Base-by-base conservation (phyloP, 192 early-diverging fungal species). In the Mortierella claussenii region DNA sequence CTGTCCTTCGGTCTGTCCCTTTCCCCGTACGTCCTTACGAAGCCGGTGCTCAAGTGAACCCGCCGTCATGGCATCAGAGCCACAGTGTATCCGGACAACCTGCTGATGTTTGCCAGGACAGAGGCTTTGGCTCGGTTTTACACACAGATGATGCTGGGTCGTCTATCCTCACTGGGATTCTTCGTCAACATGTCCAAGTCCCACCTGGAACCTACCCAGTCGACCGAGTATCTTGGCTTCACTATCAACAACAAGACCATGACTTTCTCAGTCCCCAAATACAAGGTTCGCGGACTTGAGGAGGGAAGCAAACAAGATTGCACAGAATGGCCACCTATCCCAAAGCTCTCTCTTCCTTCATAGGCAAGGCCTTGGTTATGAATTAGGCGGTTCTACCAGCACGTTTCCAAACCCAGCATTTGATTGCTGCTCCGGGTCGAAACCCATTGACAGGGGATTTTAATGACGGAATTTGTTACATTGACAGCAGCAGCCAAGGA, bases 381-480 rank as follows among this genome's bases (percentile, higher is more conserved):
- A 73, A 69, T 0, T 21, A 60, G 33, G 75, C 75, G 2, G 40
- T 79, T 0, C 63, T 82, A 26, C 69, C 80, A 28, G 74, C 65
- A 5, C 53, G 65, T 2, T 59, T 81, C 0, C 64, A 65, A 28
- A 68, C 74, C 0, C 59, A 46, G 8, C 20, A 43, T 24, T 68
- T 81, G 0, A 15, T 81, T 2, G n/a, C 6, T 32, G 0, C 57
- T 60, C 60, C 78, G 71, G 73, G 78, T 78, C 30, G 34, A 46
- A 8, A 40, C 52, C 2, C 48, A 76, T 0, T 17, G 47, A 2
- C 20, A 55, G 31, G 17, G 2, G 15, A n/a, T 57, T 0, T 18
- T 10, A n/a, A 58, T 55, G 55, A 43, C 33, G n/a, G 56, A 60
- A 30, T 42, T 31, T 0, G 49, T 68, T 0, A 6, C 10, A 0